phyloP scores from a whole-genome alignment of 2,329 filamentous ascomycete genomes.

The Talaromyces sp. region DNA sequence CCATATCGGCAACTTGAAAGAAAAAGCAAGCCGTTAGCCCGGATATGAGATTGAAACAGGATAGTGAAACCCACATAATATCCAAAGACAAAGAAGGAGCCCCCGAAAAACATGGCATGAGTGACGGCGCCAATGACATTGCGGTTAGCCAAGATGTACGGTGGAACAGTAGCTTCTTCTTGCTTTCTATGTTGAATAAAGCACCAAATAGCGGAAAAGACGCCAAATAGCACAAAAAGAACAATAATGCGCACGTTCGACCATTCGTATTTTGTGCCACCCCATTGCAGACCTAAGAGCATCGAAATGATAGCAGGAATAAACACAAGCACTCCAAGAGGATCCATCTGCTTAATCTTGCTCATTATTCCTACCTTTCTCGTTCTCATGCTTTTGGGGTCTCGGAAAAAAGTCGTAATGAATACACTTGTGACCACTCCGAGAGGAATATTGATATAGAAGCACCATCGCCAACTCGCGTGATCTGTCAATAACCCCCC shows the following conservation, averaged over 20 bases:
- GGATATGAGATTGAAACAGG: background rate
- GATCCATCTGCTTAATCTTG: conserved; percentile 40
- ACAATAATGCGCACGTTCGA: conserved; percentile 48
- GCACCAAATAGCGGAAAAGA: conserved; percentile 49
- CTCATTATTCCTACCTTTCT: conserved; percentile 20
- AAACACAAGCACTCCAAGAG: conserved; percentile 49
- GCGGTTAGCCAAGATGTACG: conserved; percentile 47
- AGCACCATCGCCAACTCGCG: conserved; percentile 49
- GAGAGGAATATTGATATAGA: conserved; percentile 45
- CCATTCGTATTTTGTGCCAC: conserved; percentile 51
- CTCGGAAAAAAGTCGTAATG: conserved; percentile 37
- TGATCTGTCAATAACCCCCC: conserved; percentile 49
- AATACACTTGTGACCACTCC: conserved; percentile 35
- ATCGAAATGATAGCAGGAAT: conserved; percentile 50
- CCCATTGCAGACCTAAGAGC: conserved; percentile 53
- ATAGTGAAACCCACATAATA: conserved; percentile 44
- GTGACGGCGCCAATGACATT: conserved; percentile 47
- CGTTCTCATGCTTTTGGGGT: conserved; percentile 23
- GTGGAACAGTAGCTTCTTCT: conserved; percentile 50
- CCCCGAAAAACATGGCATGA: conserved; percentile 48
- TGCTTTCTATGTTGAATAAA: conserved; percentile 42
- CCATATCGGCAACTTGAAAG: conserved; percentile 48
- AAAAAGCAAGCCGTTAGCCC: background rate
- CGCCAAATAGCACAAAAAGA: conserved; percentile 53
- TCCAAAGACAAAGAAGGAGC: conserved; percentile 47